Evolutionary conservation across 2,329 filamentous ascomycete species (phyloP).

Genomic region (Nectriaceae sp.): DNA sequence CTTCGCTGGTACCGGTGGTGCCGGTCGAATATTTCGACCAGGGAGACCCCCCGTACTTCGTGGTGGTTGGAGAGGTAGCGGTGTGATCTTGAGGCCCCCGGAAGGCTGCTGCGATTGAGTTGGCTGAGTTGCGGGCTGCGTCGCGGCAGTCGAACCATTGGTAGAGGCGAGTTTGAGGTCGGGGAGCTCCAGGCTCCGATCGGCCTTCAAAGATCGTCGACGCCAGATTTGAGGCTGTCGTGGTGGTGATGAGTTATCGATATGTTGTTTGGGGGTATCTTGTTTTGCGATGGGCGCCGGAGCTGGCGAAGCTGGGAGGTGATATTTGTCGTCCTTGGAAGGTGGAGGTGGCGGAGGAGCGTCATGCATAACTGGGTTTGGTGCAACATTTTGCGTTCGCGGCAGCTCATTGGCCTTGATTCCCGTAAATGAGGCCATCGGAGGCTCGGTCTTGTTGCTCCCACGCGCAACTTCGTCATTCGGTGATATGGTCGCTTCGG

Average conservation of each 20-base stretch:
- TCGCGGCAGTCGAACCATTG: constrained; percentile 51
- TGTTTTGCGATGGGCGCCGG: constrained; percentile 14
- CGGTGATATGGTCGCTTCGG: constrained; percentile 23
- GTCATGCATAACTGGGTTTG: no score
- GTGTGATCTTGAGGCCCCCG: constrained; percentile 20
- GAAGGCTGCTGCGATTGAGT: constrained; percentile 18
- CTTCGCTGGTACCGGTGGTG: neutral
- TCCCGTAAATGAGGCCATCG: neutral
- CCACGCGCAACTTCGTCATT: constrained; percentile 26
- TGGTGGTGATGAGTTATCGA: constrained; percentile 28
- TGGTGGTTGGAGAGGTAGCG: constrained; percentile 17
- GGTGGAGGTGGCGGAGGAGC: constrained; percentile 25
- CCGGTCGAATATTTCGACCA: neutral
- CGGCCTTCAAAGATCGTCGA: constrained; percentile 52
- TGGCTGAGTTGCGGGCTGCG: constrained; percentile 8
- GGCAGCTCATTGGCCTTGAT: constrained; percentile 1
- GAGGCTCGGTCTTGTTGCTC: constrained; percentile 18
- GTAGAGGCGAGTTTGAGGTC: constrained; percentile 51
- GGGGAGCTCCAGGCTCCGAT: constrained; percentile 47
- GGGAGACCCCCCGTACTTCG: constrained; percentile 3
- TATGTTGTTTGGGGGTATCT: constrained; percentile 17
- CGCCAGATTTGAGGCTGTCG: constrained; percentile 48
- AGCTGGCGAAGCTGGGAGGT: constrained; percentile 21
- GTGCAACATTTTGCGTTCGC: constrained; percentile 16
- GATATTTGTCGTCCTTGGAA: constrained; percentile 28